phyloP scores from a whole-genome alignment of 352 stramenopile species.

The Phytopythium sindhum region DNA sequence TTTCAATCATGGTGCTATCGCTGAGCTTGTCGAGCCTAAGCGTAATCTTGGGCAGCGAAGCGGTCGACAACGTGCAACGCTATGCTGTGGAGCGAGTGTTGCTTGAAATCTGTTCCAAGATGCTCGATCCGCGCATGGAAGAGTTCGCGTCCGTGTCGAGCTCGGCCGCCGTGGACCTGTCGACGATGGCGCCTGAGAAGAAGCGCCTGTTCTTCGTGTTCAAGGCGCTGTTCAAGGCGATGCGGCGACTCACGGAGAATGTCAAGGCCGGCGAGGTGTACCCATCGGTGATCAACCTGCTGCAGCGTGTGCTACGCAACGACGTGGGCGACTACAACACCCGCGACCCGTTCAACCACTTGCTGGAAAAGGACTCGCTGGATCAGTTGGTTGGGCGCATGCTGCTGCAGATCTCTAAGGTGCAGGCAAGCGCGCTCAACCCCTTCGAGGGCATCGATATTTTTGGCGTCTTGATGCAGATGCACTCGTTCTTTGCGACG shows the following conservation, averaged over 20 bases:
- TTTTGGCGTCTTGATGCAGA: slow-evolving; percentile 81
- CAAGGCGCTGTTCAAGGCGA: slow-evolving; percentile 64
- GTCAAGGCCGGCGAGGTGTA: slow-evolving; percentile 70
- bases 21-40: slow-evolving; percentile 70
- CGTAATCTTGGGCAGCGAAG: slow-evolving; percentile 55
- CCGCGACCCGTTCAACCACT: slow-evolving; percentile 60
- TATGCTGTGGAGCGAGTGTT: slow-evolving; percentile 76
- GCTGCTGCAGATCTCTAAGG: slow-evolving; percentile 55
- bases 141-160: slow-evolving; percentile 43
- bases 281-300: slow-evolving; percentile 69
- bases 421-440: slow-evolving; percentile 52
- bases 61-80: slow-evolving; percentile 59
- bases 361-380: slow-evolving; percentile 74
- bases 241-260: slow-evolving; percentile 52
- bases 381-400: slow-evolving; percentile 76
- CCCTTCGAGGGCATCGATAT: slow-evolving; percentile 80
- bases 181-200: slow-evolving; percentile 42
- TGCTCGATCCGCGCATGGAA: slow-evolving; percentile 69
- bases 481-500: slow-evolving; percentile 85
- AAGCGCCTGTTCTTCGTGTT: slow-evolving; percentile 67
- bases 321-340: slow-evolving; percentile 80
- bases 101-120: slow-evolving; percentile 69
- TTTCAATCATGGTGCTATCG: slow-evolving; percentile 68
- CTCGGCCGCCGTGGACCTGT: slow-evolving; percentile 32
- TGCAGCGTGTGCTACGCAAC: slow-evolving; percentile 78